Base-by-base conservation (phyloP, 495 filamentous ascomycete species). In the Trichocladium uniseriatum region DNA sequence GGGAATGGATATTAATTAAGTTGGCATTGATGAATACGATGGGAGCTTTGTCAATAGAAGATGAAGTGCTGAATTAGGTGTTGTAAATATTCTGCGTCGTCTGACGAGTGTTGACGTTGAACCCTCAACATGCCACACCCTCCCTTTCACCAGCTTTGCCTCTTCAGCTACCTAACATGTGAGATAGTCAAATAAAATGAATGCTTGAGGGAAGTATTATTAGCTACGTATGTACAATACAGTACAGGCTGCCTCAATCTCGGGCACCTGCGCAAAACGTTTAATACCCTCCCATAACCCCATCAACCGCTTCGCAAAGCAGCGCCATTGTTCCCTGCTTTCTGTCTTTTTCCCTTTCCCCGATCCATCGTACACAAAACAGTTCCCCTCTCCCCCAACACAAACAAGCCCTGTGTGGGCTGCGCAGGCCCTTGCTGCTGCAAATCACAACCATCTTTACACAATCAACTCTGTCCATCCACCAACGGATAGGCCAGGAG, bases 161-260 rank as follows among this genome's bases (percentile, higher is more conserved):
- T n/a, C n/a, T n/a, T n/a, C n/a, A n/a, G n/a, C n/a, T n/a, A n/a
- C n/a, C n/a, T n/a, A n/a, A n/a, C n/a, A n/a, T n/a, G n/a, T n/a
- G n/a, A n/a, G 8, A 27, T 27, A 32, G 5, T 2, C 2, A 5
- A 14, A 32, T 10, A 32, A 6, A 11, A 14, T 5, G 11, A 11
- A 32, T 6, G 11, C 35, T 34, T 45, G 49, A 51, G 49, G 38
- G 39, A 53, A 53, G 51, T 43, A 48, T 39, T 53, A 53, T 48
- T 48, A 48, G 29, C 36, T 52, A 52, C 36, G 38, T 31, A 27
- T 49, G 34, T 49, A 49, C 38, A 49, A 49, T 49, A 34, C 38
- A 35, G 46, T 38, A 41, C 35, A 18, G 2, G 42, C 28, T 27
- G 38, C 36, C 42, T 24, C 49, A 34, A 22, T 51, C 49, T 51